These are phyloP conservation scores for Pyrenochaeta sp. DNA, from an alignment of 2,329 filamentous ascomycete species.

Conservation along the genomic window DNA sequence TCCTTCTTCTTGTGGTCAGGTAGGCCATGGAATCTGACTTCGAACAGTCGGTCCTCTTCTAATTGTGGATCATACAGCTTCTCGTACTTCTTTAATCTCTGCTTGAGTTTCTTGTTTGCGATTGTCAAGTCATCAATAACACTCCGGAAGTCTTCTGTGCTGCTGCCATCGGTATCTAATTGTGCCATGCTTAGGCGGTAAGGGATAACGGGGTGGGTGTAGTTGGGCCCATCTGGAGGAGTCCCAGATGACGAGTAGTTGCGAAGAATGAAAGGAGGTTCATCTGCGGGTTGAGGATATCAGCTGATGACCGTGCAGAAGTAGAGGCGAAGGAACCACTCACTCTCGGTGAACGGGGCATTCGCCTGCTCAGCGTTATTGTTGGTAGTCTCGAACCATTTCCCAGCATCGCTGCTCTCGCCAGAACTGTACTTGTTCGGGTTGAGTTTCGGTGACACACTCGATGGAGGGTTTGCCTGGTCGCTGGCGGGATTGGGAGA, in stretches of 20 bases:
- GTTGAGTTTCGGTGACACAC: conserved; percentile 41
- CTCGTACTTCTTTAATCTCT: conserved; percentile 74
- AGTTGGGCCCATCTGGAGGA: conserved; percentile 46
- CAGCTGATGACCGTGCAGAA: not conserved
- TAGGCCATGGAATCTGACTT: conserved; percentile 79
- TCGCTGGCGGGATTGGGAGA: conserved; percentile 42
- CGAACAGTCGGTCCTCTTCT: conserved; percentile 79
- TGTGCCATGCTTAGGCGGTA: conserved; percentile 50
- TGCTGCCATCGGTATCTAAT: conserved; percentile 59
- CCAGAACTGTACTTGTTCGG: conserved; percentile 54
- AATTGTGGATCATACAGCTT: conserved; percentile 71
- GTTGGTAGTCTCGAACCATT: conserved; percentile 62
- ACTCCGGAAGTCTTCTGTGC: conserved; percentile 76
- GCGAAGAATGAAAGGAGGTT: conserved; percentile 55
- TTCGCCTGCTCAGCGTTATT: conserved; percentile 52
- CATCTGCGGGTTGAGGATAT: conserved; percentile 38
- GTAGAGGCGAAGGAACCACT: conserved; percentile 11
- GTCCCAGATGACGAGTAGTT: conserved; percentile 55
- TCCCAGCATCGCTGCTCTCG: conserved; percentile 60
- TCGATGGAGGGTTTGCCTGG: conserved; percentile 52
- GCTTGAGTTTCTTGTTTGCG: conserved; percentile 80
- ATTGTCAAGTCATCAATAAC: conserved; percentile 89
- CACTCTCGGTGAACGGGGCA: conserved; percentile 52
- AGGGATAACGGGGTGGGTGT: conserved; percentile 25
- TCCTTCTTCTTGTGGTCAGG: conserved; percentile 77